Evolutionary conservation across 192 early-diverging fungal genomes (phyloP).

Genomic region (Spinellus fusiger): DNA sequence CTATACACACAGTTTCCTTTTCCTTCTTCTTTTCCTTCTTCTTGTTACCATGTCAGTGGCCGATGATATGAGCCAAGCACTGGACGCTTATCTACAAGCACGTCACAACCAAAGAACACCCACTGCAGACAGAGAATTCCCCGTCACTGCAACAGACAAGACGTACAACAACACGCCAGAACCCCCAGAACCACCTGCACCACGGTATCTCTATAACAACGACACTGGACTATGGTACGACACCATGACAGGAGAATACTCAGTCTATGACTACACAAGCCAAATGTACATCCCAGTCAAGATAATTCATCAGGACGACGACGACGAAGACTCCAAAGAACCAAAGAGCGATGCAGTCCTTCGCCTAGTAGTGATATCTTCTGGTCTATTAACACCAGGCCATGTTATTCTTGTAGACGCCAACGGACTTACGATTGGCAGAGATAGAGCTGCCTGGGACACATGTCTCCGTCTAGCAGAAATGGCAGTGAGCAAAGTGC

Average conservation of each 20-base stretch:
- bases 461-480: slow-evolving; percentile 56
- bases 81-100: no score
- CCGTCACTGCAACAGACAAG: neutral
- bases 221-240: slow-evolving; percentile 50
- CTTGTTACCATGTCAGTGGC: no score
- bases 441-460: slow-evolving; percentile 47
- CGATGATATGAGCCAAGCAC: no score
- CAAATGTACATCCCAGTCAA: slow-evolving; percentile 46
- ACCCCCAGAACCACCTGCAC: slow-evolving; percentile 2
- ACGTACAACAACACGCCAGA: neutral
- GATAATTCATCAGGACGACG: slow-evolving; percentile 5
- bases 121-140: no score
- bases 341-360: slow-evolving; percentile 39
- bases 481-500: slow-evolving; percentile 58
- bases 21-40: no score
- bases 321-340: slow-evolving; percentile 10
- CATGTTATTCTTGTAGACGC: slow-evolving; percentile 48
- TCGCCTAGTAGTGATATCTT: slow-evolving; percentile 56
- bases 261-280: slow-evolving; percentile 44
- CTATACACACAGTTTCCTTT: no score
- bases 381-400: slow-evolving; percentile 34
- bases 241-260: slow-evolving; percentile 37
- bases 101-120: no score
- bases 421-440: slow-evolving; percentile 52
- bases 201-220: slow-evolving; percentile 41